Percentiles rank a stretch among this genome's conserved stretches.
Conservation (phyloP, 2,329 filamentous ascomycete species). For the Remersonia thermophila region DNA sequence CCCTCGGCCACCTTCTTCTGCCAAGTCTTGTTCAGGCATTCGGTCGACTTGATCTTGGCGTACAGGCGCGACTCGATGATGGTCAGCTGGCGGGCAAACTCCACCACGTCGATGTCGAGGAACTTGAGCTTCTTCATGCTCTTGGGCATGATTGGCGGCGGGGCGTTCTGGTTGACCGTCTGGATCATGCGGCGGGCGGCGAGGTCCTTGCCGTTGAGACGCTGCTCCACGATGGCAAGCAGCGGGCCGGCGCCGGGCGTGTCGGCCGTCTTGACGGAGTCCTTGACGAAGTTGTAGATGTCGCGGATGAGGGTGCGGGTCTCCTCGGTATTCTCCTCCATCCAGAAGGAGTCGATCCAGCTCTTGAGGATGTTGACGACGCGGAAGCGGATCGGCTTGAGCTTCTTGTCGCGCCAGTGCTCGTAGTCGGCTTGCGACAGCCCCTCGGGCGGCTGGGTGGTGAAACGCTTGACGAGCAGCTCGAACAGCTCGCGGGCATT, state of each 20-base stretch:
- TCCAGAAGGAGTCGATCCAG: slow-evolving; percentile 99
- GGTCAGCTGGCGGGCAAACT: slow-evolving; percentile 94
- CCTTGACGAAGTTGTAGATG: slow-evolving; percentile 81
- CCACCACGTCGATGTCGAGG: slow-evolving; percentile 85
- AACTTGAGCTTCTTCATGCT: slow-evolving; percentile 99
- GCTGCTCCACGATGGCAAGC: slow-evolving; percentile 78
- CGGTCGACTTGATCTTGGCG: slow-evolving; percentile 87
- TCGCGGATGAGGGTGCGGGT: slow-evolving; percentile 76
- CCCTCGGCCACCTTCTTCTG: slow-evolving; percentile 83
- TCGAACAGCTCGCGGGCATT: slow-evolving; percentile 84
- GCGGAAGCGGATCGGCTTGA: slow-evolving; percentile 88
- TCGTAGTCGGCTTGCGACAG: slow-evolving; percentile 66
- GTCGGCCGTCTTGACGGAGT: slow-evolving; percentile 84
- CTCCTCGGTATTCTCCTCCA: slow-evolving; percentile 81
- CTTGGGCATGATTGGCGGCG: slow-evolving; percentile 85
- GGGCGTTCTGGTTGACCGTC: slow-evolving; percentile 70
- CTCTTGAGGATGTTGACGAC: slow-evolving; percentile 96
- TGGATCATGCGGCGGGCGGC: slow-evolving; percentile 76
- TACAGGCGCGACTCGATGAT: slow-evolving; percentile 94
- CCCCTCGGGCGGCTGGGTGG: slow-evolving; percentile 79
- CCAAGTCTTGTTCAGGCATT: slow-evolving; percentile 98
- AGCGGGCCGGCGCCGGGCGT: slow-evolving; percentile 78
- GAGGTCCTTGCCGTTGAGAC: slow-evolving; percentile 76
- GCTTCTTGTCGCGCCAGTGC: slow-evolving; percentile 83
- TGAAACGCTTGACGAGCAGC: slow-evolving; percentile 81